phyloP scores from a whole-genome alignment of 257 asterid species.

The Nicotiana attenuata region DNA sequence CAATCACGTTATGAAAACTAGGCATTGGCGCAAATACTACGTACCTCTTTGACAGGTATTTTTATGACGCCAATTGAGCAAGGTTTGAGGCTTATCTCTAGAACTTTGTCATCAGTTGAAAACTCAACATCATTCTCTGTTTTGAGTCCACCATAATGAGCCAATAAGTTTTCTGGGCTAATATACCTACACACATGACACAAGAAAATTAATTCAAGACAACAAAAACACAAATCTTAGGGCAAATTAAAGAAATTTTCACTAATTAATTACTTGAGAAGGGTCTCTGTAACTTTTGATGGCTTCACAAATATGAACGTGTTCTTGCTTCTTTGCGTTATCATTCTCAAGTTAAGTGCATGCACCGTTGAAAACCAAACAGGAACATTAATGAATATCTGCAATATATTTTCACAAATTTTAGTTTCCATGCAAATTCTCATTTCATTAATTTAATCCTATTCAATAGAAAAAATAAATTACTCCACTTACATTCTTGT shows the following conservation, averaged over 20 bases:
- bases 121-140: slow-evolving; percentile 65
- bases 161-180: slow-evolving; percentile 48
- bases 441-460: neutral
- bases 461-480: neutral
- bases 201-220: slow-evolving; percentile 2
- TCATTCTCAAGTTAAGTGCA: slow-evolving; percentile 50
- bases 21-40: neutral
- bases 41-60: slow-evolving; percentile 58
- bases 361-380: slow-evolving; percentile 58
- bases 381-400: slow-evolving; percentile 74
- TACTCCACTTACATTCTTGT: slow-evolving; percentile 45
- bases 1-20: neutral
- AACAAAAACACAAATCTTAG: neutral
- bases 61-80: slow-evolving; percentile 33
- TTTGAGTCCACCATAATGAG: slow-evolving; percentile 63
- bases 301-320: slow-evolving; percentile 56
- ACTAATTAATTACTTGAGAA: slow-evolving; percentile 53
- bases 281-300: slow-evolving; percentile 59
- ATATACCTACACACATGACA: slow-evolving; percentile 34
- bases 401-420: slow-evolving; percentile 23
- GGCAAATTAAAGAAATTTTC: neutral
- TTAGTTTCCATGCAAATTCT: neutral
- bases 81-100: slow-evolving; percentile 45
- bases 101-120: slow-evolving; percentile 61
- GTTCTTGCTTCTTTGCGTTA: slow-evolving; percentile 54